A percentile compares a stretch with the other conserved stretches of the same genome.
Conservation (phyloP, 345 rosid genomes). For the Cochlearia excelsa region DNA sequence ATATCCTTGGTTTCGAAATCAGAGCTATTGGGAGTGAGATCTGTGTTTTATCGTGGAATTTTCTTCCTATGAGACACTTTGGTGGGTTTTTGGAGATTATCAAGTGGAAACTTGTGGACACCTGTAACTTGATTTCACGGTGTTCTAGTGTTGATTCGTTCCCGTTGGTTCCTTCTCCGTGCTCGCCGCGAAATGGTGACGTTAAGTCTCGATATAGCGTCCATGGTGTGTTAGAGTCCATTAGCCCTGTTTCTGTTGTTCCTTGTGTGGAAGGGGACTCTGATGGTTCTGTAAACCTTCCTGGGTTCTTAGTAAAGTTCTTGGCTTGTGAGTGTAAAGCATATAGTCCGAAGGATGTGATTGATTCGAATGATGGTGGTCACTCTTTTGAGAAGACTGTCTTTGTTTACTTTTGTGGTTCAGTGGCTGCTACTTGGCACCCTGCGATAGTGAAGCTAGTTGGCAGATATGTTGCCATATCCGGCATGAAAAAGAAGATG, state of each 20-base stretch:
- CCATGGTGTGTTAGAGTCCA: slow-evolving; percentile 57
- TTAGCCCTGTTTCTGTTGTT: slow-evolving; percentile 64
- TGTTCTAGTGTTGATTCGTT: slow-evolving; percentile 39
- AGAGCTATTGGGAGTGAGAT: slow-evolving; percentile 45
- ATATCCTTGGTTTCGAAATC: slow-evolving; percentile 47
- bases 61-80: slow-evolving; percentile 50
- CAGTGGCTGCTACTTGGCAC: slow-evolving; percentile 60
- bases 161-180: slow-evolving; percentile 38
- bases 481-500: slow-evolving; percentile 69
- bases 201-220: slow-evolving; percentile 44
- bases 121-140: slow-evolving; percentile 21
- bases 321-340: slow-evolving; percentile 57
- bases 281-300: slow-evolving; percentile 37
- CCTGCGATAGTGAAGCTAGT: slow-evolving; percentile 63
- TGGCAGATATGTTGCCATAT: slow-evolving; percentile 45
- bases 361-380: slow-evolving; percentile 9
- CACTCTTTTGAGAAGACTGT: slow-evolving; percentile 47
- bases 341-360: slow-evolving; percentile 34
- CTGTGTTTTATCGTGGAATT: slow-evolving; percentile 66
- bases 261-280: slow-evolving; percentile 44
- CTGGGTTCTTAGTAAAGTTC: slow-evolving; percentile 59
- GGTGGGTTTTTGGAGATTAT: slow-evolving; percentile 81
- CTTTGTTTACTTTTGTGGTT: slow-evolving; percentile 61
- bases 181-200: slow-evolving; percentile 15
- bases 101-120: slow-evolving; percentile 49